Evolutionary conservation across 208 protist genomes (phyloP).

Genomic region (Herpetomonas tarakana): DNA sequence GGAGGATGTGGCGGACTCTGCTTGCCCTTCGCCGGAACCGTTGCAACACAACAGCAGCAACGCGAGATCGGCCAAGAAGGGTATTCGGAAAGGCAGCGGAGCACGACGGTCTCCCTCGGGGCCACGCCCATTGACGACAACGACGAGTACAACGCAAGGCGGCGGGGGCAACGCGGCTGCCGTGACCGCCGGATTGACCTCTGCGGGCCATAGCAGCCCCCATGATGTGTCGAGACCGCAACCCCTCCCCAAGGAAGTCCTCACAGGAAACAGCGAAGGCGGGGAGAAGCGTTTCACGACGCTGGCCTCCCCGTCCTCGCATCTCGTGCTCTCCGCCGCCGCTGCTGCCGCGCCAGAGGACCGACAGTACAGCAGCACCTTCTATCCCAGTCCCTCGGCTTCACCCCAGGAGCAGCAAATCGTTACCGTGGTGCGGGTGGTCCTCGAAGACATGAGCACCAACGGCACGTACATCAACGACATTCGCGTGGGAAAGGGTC

Average conservation of each 20-base stretch:
- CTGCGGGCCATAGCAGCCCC: no score
- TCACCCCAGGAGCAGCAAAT: no score
- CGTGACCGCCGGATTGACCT: not conserved
- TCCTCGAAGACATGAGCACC: constrained; percentile 57
- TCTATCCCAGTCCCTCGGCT: no score
- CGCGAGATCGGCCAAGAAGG: no score
- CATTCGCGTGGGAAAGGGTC: constrained; percentile 39
- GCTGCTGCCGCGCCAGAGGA: not conserved
- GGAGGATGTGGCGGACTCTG: not conserved
- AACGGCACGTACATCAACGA: constrained; percentile 85
- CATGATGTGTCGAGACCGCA: no score
- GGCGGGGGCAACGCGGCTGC: no score
- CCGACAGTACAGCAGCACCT: no score
- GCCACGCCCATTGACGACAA: no score
- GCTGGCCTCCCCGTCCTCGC: not conserved
- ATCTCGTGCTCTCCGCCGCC: not conserved
- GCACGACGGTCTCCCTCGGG: no score
- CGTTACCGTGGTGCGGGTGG: constrained; percentile 22
- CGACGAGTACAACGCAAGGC: no score
- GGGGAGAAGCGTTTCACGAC: not conserved
- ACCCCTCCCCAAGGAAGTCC: no score
- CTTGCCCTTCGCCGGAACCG: not conserved
- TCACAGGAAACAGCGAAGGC: not conserved
- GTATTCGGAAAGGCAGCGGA: no score
- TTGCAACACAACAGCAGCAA: not conserved